Evolutionary conservation across 192 early-diverging fungal genomes (phyloP), one percentile per base, ranked within the genome.

Genomic region (Podila epigama): DNA sequence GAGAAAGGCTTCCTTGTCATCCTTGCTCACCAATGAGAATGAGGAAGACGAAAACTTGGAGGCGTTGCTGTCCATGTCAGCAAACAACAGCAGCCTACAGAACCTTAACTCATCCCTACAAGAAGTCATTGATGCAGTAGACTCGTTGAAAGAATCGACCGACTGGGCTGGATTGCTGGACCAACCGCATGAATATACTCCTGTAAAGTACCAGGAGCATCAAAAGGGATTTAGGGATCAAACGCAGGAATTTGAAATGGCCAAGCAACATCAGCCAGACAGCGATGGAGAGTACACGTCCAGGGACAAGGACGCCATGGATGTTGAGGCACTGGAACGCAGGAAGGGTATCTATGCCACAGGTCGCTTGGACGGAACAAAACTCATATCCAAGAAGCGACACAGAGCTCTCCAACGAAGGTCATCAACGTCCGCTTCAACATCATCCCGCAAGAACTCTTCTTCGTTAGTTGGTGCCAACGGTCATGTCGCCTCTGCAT

Each of bases 211-310:
- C 44, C 44, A 48, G 20, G 44, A 48, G 44, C 44, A n/a, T 4
- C 41, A 48, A 7, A 48, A 20, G 2, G 44, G n/a, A 9, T 8
- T 48, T 22, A 48, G 25, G 44, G n/a, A n/a, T n/a, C n/a, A n/a
- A n/a, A 42, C 29, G 29, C 34, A 41, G 42, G 57, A 75, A 16
- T 22, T 32, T 35, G 20, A 27, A 27, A 8, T 50, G 42, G 11
- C 34, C 27, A 33, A 63, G n/a, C 52, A 55, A 1, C 22, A 55
- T 4, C 48, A 53, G n/a, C 66, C 73, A 4, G 73, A 77, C 32
- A 77, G 73, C 36, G 73, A 77, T 28, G 42, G 53, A n/a, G 73
- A 77, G 54, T 77, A 77, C 36, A 77, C 73, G 2, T 77, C 73
- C 13, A 68, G 50, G 55, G 73, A 77, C 29, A 77, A 68, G 61